A percentile compares a stretch with the other conserved stretches of the same genome.
Evolutionary conservation across 2,329 filamentous ascomycete species (phyloP).

Genomic region (Trichoderma sp.): DNA sequence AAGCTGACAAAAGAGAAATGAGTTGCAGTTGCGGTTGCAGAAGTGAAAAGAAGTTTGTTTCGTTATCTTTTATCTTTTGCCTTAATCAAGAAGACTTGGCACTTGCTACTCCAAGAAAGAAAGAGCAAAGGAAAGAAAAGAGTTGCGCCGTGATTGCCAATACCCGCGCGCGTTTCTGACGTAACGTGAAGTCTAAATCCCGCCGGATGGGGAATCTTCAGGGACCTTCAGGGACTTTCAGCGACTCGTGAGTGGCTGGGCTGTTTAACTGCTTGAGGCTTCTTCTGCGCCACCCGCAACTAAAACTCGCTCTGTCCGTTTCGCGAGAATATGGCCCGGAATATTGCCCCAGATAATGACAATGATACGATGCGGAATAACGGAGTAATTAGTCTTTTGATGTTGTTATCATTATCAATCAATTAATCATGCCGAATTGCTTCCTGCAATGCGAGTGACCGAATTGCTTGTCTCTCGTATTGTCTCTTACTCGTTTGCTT

Average conservation of each 20-base stretch:
- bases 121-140: not conserved
- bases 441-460: not conserved
- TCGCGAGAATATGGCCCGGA: not conserved
- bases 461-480: not conserved
- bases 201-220: not conserved
- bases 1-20: not conserved
- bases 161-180: slow-evolving; percentile 14
- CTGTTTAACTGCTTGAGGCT: not conserved
- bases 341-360: not conserved
- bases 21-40: not conserved
- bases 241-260: not conserved
- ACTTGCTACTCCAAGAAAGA: not conserved
- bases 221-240: not conserved
- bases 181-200: not conserved
- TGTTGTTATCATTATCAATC: not conserved
- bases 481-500: not conserved
- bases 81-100: not conserved
- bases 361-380: not conserved
- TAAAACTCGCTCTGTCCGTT: not conserved
- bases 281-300: slow-evolving; percentile 2
- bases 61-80: not conserved
- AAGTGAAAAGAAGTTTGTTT: not conserved
- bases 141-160: not conserved
- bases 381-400: not conserved
- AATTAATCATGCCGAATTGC: not conserved